Evolutionary conservation across 371 early-diverging fungal species (phyloP).

Genomic region (Rhizopus arrhizus): DNA sequence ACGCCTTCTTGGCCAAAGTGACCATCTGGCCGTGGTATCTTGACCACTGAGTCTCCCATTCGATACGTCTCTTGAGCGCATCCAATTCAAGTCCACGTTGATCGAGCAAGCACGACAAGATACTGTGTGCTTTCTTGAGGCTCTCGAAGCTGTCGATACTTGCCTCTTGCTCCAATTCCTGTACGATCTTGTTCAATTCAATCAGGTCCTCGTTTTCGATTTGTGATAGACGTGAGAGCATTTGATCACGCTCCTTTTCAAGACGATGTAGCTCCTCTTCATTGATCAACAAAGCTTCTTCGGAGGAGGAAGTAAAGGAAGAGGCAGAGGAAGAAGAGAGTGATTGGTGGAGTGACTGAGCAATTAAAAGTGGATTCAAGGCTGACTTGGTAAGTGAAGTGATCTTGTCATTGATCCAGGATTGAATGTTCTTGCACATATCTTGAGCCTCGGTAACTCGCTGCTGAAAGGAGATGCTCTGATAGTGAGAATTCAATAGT

Average conservation of each 20-base stretch:
- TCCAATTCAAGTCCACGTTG: slow-evolving; percentile 35
- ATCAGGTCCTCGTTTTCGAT: slow-evolving; percentile 46
- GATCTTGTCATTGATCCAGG: slow-evolving; percentile 49
- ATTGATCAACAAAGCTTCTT: slow-evolving; percentile 5
- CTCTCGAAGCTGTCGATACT: slow-evolving; percentile 35
- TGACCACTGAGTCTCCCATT: slow-evolving; percentile 45
- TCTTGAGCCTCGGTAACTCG: slow-evolving; percentile 40
- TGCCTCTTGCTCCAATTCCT: slow-evolving; percentile 38
- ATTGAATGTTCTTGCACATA: slow-evolving; percentile 33
- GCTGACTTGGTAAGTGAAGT: slow-evolving; percentile 26
- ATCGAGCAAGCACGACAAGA: slow-evolving; percentile 25
- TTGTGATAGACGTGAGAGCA: slow-evolving; percentile 31
- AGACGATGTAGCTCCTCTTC: slow-evolving; percentile 39
- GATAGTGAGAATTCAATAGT: slow-evolving; percentile 39
- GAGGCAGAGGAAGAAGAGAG: background rate
- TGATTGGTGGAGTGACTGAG: slow-evolving; percentile 7
- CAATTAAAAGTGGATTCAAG: slow-evolving; percentile 12
- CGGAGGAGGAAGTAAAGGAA: background rate
- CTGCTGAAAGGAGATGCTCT: slow-evolving; percentile 40
- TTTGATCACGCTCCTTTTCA: slow-evolving; percentile 52
- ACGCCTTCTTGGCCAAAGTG: slow-evolving; percentile 44
- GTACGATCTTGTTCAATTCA: slow-evolving; percentile 33
- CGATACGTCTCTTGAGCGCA: slow-evolving; percentile 30
- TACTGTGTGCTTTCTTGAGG: slow-evolving; percentile 29
- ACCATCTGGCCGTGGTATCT: slow-evolving; percentile 43